Evolutionary conservation across 352 stramenopile genomes (phyloP), one percentile per base, ranked within the genome.

Genomic region (Plasmopara muralis): DNA sequence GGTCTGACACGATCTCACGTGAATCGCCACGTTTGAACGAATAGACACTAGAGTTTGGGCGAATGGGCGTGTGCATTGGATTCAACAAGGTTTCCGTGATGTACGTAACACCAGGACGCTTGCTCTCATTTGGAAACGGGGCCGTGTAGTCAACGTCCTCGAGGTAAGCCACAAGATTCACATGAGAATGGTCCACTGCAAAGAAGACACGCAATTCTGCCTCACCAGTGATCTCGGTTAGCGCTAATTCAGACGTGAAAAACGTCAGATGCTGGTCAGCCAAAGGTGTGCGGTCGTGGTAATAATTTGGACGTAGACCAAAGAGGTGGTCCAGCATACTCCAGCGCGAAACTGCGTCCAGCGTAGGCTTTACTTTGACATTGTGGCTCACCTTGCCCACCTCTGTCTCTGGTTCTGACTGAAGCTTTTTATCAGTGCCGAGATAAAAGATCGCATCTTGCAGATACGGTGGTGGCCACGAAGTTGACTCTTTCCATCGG

Each of bases 101-200:
- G 66, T 92, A 92, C 57, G 82, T 92, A 46, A 86, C 59, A 15
- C 82, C 82, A 12, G 65, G 68, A 41, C 82, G 82, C 52, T 89
- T 87, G 68, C 87, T 85, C 52, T 87, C 74, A 50, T 92, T 89
- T 63, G 71, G 66, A 67, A 92, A 89, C 8, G 72, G 68, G 16
- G 71, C 62, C 37, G 68, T 69, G 61, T 81, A 78, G 66, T 92
- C 80, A 29, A 87, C 72, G 46, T 92, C 82, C 63, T 92, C 82
- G 1, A 92, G 59, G 50, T 82, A 87, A 10, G 78, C 82, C 13
- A 87, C 70, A 12, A 92, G 65, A 55, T 83, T 87, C 25, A 89
- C 65, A 35, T 66, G 55, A 6, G 74, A 68, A 42, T 73, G 65
- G 47, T 92, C 66, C 9, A 87, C 78, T 20, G 82, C 89, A 66